Conservation (phyloP, 257 asterid genomes). For the Fraxinus excelsior region DNA sequence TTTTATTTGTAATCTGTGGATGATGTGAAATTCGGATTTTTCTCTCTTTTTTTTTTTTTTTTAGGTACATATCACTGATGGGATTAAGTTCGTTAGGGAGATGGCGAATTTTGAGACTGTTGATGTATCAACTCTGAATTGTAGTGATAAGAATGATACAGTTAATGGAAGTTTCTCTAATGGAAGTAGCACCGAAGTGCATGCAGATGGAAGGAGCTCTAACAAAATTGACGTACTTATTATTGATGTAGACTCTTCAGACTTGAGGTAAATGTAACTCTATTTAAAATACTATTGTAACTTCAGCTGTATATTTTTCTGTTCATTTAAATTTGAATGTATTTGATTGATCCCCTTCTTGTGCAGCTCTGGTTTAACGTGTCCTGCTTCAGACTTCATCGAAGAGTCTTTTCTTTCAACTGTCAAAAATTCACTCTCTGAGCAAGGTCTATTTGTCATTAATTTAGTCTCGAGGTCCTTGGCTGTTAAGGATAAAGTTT, state of each 20-base stretch:
- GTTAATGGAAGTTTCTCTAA: slow-evolving; percentile 21
- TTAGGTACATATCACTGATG: slow-evolving; percentile 76
- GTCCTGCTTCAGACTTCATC: slow-evolving; percentile 79
- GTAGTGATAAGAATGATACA: slow-evolving; percentile 20
- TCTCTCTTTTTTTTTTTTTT: background rate
- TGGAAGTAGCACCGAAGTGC: slow-evolving; percentile 20
- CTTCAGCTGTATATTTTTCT: background rate
- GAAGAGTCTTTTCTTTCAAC: slow-evolving; percentile 73
- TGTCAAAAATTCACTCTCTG: slow-evolving; percentile 68
- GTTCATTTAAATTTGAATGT: background rate
- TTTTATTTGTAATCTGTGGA: background rate
- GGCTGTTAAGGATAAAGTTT: slow-evolving; percentile 55
- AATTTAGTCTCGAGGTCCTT: slow-evolving; percentile 91
- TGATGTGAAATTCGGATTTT: background rate
- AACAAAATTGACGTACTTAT: slow-evolving; percentile 61
- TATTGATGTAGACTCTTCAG: slow-evolving; percentile 92
- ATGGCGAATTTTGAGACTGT: slow-evolving; percentile 41
- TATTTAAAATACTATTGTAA: background rate
- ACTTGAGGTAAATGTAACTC: slow-evolving; percentile 55
- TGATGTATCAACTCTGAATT: slow-evolving; percentile 26
- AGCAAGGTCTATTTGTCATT: slow-evolving; percentile 71
- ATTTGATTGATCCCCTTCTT: slow-evolving; percentile 14
- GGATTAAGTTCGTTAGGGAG: slow-evolving; percentile 61
- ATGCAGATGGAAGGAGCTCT: slow-evolving; percentile 36
- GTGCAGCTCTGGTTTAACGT: slow-evolving; percentile 84